Evolutionary conservation across 2,329 filamentous ascomycete genomes (phyloP), one percentile per base, ranked within the genome.

Genomic region (Diaporthe vaccinii): DNA sequence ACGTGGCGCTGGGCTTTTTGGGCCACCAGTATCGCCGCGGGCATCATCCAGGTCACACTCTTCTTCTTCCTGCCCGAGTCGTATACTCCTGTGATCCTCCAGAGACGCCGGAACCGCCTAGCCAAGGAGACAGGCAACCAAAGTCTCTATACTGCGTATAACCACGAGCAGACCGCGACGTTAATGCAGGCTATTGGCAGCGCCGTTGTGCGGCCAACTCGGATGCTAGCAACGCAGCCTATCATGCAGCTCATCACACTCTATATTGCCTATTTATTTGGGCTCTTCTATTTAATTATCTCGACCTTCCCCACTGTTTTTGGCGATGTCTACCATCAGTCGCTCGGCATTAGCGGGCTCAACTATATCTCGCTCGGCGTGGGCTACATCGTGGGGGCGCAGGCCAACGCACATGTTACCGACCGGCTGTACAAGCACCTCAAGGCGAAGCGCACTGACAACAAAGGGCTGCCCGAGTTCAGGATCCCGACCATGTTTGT

Each of bases 1-100:
- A 91, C 88, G 0, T 95, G 93, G 93, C 88, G 93, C 55, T 95
- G 93, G 93, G 89, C 91, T 8, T 95, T 95, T 84, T 94, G 89
- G 83, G 86, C 90, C 0, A 93, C 91, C 1, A 90, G 90, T 1
- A 92, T 94, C 74, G 83, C 84, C 17, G 90, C 91, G 74, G 92
- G 86, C 1, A 76, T 90, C 14, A 89, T 95, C 71, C 92, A 94
- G 80, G 75, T 88, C 15, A 84, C 88, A 14, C 92, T 83, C 2
- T 31, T 92, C 4, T 81, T 94, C 61, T 89, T 92, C 81, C 88
- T 92, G 2, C 87, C 88, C 72, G 93, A 94, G 80, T 93, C 92
- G 2, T 93, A 93, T 81, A 89, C 87, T 0, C 91, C 92, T 0
- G 89, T 89, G 25, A 86, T 95, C 7, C 87, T 94, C 2, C 82